Percentiles rank a stretch among this genome's conserved stretches.
phyloP scores from a whole-genome alignment of 306 rosid species.

The Cyclanthera cordifolia region DNA sequence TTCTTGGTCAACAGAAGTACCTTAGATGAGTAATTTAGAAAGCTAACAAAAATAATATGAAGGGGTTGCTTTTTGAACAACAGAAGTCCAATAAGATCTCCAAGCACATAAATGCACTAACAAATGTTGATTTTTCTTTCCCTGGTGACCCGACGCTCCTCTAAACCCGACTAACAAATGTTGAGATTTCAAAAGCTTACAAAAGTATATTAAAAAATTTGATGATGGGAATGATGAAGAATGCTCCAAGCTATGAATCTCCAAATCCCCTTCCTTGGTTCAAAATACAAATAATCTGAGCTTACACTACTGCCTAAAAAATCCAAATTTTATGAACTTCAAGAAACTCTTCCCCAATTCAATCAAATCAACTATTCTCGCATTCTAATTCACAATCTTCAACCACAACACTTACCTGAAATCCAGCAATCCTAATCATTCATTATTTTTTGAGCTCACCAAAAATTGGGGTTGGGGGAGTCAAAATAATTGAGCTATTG shows the following conservation, averaged over 20 bases:
- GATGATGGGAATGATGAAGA: neutral
- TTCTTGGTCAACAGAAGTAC: neutral
- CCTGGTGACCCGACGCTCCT: too few relatives aligned
- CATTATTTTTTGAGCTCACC: neutral
- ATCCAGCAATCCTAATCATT: neutral
- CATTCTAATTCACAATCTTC: neutral
- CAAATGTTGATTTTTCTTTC: too few relatives aligned
- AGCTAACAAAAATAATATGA: too few relatives aligned
- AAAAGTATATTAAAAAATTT: neutral
- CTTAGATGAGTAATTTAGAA: neutral
- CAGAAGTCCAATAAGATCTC: too few relatives aligned
- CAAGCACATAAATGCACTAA: neutral
- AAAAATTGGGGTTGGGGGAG: too few relatives aligned
- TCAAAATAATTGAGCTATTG: too few relatives aligned
- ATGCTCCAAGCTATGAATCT: neutral
- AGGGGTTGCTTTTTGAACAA: too few relatives aligned
- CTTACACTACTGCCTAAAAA: neutral
- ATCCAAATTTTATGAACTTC: neutral
- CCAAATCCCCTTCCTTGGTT: neutral
- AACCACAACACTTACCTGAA: neutral
- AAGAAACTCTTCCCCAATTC: neutral
- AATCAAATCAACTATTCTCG: neutral
- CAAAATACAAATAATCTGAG: neutral
- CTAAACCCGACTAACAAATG: too few relatives aligned
- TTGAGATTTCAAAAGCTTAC: too few relatives aligned